phyloP scores from a whole-genome alignment of 805 yeast genomes.

The Kluyveromyces aestuarii region DNA sequence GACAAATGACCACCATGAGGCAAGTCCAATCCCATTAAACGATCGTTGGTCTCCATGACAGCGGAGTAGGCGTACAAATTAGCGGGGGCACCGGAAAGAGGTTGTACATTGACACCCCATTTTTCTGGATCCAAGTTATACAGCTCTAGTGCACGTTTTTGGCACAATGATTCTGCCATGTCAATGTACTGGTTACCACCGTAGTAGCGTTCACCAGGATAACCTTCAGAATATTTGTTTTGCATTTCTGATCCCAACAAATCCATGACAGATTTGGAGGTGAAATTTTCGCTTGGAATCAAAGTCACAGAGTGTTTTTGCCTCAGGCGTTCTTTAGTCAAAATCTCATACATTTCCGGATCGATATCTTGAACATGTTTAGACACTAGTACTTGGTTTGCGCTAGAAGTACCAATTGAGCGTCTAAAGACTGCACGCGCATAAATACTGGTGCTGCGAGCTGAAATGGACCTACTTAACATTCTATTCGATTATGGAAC shows the following conservation, averaged over 20 bases:
- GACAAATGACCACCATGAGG: conserved; percentile 98
- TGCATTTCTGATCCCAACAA: conserved; percentile 93
- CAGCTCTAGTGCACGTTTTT: conserved; percentile 81
- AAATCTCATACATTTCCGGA: conserved; percentile 76
- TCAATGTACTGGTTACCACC: conserved; percentile 97
- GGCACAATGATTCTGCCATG: conserved; percentile 82
- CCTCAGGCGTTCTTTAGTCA: conserved; percentile 68
- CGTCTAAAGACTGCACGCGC: conserved; percentile 7
- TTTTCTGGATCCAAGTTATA: conserved; percentile 63
- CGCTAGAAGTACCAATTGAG: conserved; percentile 5
- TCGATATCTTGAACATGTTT: conserved; percentile 61
- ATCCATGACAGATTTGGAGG: conserved; percentile 91
- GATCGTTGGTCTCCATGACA: conserved; percentile 77
- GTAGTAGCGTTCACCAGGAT: conserved; percentile 95
- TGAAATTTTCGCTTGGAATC: conserved; percentile 94
- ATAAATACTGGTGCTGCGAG: conserved; percentile 7
- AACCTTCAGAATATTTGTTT: conserved; percentile 96
- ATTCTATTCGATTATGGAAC: conserved; percentile 1
- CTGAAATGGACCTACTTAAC: conserved; percentile 9
- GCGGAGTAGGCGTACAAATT: conserved; percentile 90
- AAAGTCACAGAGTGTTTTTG: conserved; percentile 87
- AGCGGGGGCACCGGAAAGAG: conserved; percentile 95
- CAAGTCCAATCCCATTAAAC: conserved; percentile 94
- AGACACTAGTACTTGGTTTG: conserved; percentile 38
- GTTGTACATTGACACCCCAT: conserved; percentile 98